These are phyloP conservation scores for Linderniella brevidens DNA, from an alignment of 257 asterid species.

Conservation along the genomic window DNA sequence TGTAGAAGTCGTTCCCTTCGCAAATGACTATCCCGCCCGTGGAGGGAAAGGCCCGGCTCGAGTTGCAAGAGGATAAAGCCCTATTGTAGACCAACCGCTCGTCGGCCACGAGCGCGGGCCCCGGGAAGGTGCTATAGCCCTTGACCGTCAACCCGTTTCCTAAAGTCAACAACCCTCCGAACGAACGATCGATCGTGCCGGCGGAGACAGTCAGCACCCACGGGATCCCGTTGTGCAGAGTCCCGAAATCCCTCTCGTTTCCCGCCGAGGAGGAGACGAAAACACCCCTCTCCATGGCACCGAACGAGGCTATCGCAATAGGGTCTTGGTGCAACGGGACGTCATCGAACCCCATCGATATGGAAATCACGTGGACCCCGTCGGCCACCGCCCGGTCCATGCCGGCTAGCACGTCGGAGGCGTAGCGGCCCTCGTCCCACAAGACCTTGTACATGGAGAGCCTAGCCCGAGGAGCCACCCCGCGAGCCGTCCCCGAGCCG, in stretches of 20 bases:
- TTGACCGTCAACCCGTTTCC: not conserved
- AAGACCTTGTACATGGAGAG: constrained; percentile 54
- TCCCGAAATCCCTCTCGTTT: not conserved
- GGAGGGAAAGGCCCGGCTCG: no score
- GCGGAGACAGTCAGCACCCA: constrained; percentile 7
- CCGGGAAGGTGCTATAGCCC: no score
- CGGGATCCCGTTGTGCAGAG: constrained; percentile 4
- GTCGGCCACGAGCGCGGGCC: no score
- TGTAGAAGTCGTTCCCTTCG: no score
- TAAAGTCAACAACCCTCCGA: constrained; percentile 1
- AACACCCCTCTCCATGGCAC: constrained; percentile 23
- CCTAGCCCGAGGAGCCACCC: constrained; percentile 51
- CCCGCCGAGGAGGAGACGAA: constrained; percentile 4
- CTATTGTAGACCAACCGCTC: no score
- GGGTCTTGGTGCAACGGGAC: constrained; percentile 30
- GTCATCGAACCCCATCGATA: constrained; percentile 41
- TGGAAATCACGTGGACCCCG: constrained; percentile 44
- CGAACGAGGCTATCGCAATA: constrained; percentile 47
- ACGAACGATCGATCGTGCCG: constrained; percentile 1
- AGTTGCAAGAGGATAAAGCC: no score
- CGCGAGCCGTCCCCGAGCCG: constrained; percentile 42
- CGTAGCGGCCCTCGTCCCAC: constrained; percentile 34
- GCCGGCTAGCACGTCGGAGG: constrained; percentile 53
- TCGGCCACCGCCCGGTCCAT: constrained; percentile 47
- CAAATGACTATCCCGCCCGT: no score